A percentile compares a stretch with the other conserved stretches of the same genome.
phyloP scores from a whole-genome alignment of 2,329 filamentous ascomycete species.

The Alternaria arborescens region DNA sequence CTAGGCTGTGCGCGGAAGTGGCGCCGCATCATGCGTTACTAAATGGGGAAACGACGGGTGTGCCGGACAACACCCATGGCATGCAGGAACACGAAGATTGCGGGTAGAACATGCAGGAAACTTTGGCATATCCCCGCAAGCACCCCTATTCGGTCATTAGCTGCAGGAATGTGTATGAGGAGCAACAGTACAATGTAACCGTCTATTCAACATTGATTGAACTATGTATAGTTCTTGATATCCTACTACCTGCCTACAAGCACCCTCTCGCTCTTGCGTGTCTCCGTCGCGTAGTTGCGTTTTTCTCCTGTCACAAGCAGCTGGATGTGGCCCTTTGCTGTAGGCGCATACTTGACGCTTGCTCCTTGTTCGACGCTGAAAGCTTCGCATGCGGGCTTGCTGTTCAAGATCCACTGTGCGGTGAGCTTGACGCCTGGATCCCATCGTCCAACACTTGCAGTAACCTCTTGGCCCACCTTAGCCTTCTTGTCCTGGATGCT shows the following conservation, averaged over 20 bases:
- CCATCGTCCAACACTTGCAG: conserved; percentile 46
- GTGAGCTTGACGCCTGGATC: conserved; percentile 48
- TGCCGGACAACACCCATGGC: background rate
- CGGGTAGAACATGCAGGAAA: background rate
- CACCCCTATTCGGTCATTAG: background rate
- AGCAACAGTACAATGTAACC: background rate
- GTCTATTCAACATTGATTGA: background rate
- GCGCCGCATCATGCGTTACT: background rate
- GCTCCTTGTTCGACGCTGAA: conserved; percentile 38
- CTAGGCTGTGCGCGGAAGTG: conserved; percentile 3
- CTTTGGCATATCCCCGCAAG: background rate
- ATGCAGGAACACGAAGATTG: conserved; percentile 3
- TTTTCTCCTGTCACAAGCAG: conserved; percentile 32
- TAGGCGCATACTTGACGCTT: conserved; percentile 22
- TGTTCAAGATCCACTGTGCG: conserved; percentile 47
- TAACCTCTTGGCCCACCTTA: conserved; percentile 10
- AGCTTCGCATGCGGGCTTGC: conserved; percentile 26
- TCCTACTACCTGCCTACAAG: background rate
- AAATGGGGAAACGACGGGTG: background rate
- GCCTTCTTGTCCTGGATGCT: conserved; percentile 19
- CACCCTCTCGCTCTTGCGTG: conserved; percentile 28
- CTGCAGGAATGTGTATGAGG: background rate
- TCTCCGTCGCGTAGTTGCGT: conserved; percentile 34
- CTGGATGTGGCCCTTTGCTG: conserved; percentile 21
- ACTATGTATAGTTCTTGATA: background rate